Evolutionary conservation across 108 stramenopile species (phyloP), one percentile per base, ranked within the genome.

Genomic region (Conticribra weissflogii): DNA sequence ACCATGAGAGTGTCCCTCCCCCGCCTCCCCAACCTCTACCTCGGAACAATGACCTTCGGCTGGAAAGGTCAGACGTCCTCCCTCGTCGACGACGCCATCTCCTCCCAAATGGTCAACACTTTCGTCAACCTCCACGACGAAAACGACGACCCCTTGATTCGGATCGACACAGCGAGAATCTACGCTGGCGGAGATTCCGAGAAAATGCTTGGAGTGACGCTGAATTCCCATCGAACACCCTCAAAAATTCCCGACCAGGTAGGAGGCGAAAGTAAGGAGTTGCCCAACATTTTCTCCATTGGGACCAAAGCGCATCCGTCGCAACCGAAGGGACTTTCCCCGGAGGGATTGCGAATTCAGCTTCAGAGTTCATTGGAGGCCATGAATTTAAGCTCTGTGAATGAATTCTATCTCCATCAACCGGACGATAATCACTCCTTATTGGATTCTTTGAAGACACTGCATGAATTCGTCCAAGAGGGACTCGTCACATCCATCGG

Each of bases 21-120:
- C 47, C 68, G 76, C n/a, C 36, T 88, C 12, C 91, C 91, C 17
- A 85, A 87, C 18, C 62, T 88, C 28, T 96, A 96, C 58, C 79
- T 96, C 8, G 94, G 94, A 27, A 93, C 90, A 59, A 96, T 96
- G 94, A 96, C 89, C 15, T 96, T 96, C 66, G 89, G 79, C 21
- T 96, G 92, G 95, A 66, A 71, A 21, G 70, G 59, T 3, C 95
- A 96, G 59, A 88, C 92, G 1, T 90, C 88, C 1, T 82, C 87
- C 2, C 36, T 62, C 18, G 89, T 93, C 49, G 85, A 89, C 59
- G 72, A 74, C 46, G 32, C 56, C 32, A 59, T 78, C 1, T 68
- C 76, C 29, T 30, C 68, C 25, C 53, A 70, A 44, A 78, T 78
- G 76, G 27, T 78, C 18, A 27, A 71, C 2, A n/a, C 71, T 17